Base-by-base conservation (phyloP, 2,329 filamentous ascomycete species). In the Colletotrichum gloeosporioides region DNA sequence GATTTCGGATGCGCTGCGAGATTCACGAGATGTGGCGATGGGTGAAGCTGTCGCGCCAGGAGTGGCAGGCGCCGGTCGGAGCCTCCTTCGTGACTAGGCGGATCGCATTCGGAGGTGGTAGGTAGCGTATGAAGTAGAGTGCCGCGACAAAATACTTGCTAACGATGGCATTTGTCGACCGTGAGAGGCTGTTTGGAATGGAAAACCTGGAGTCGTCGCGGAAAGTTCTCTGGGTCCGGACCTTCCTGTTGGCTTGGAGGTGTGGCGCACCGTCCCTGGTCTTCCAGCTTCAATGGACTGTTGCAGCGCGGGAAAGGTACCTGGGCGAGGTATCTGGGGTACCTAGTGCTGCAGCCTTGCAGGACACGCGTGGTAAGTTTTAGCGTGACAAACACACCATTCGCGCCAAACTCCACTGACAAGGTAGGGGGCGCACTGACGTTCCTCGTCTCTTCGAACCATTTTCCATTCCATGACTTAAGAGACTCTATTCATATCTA, bases 321-420 rank as follows among this genome's bases (percentile, higher is more conserved):
- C 61, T 34, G 22, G 32, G 34, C 18, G 31, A 69, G 22, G 57
- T 73, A 55, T 16, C 62, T 34, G 61, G 49, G 55, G 39, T 44
- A 39, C 16, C 36, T 39, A 22, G 10, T n/a, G 32, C 65, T n/a
- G 27, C 59, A 71, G 72, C 72, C 72, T 74, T 71, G 67, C 72
- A 74, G 44, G 22, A 71, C 29, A 49, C 59, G 49, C 53, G 72
- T 65, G 22, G 72, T 75, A 71, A 66, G 27, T 44, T 74, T 75
- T 66, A 75, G 72, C 68, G 61, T 75, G 61, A 65, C 13, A 71
- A 74, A 61, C 61, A 27, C 61, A 31, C 29, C 16, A 18, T 16
- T 59, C 53, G 49, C 34, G 53, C 32, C 34, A 22, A 27, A 68
- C 49, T 36, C 39, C 49, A 31, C 59, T n/a, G 22, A 16, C 27